Percentiles rank a stretch among this genome's conserved stretches.
phyloP scores from a whole-genome alignment of 257 asterid genomes.

The Solanum chilense region DNA sequence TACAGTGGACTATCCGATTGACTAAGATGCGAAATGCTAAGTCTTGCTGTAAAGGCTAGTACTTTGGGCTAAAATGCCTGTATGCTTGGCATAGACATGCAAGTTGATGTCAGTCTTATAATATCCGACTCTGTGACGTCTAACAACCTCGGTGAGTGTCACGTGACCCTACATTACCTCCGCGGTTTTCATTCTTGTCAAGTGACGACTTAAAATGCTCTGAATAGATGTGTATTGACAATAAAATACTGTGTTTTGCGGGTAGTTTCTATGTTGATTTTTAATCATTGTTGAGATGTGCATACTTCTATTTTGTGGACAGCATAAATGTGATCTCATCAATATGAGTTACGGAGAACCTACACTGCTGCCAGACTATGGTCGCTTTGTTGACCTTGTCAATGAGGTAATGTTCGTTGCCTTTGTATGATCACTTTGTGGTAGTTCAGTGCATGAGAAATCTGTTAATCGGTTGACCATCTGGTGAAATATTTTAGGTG shows the following conservation, averaged over 20 bases:
- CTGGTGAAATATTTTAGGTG: slow-evolving; percentile 37
- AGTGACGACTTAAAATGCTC: not conserved
- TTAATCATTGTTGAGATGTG: not conserved
- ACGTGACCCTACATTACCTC: not conserved
- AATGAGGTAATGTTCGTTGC: slow-evolving; percentile 51
- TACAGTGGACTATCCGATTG: not conserved
- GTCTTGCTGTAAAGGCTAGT: not conserved
- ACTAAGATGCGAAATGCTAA: not conserved
- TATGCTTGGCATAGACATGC: not conserved
- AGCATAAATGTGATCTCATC: slow-evolving; percentile 96
- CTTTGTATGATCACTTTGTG: slow-evolving; percentile 5
- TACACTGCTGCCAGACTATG: slow-evolving; percentile 87
- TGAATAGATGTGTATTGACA: not conserved
- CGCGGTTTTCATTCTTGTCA: not conserved
- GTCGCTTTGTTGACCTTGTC: slow-evolving; percentile 94
- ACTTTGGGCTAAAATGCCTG: not conserved
- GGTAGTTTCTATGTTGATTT: not conserved
- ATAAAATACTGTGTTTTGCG: not conserved
- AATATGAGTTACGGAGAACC: slow-evolving; percentile 98
- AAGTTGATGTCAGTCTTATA: not conserved
- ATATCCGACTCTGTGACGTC: not conserved
- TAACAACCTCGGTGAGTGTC: not conserved
- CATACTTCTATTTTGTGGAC: slow-evolving; percentile 14
- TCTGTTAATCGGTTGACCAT: not conserved
- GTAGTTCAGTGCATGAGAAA: not conserved